Evolutionary conservation across 495 filamentous ascomycete genomes (phyloP).

Genomic region (Penicillium robsamsonii): DNA sequence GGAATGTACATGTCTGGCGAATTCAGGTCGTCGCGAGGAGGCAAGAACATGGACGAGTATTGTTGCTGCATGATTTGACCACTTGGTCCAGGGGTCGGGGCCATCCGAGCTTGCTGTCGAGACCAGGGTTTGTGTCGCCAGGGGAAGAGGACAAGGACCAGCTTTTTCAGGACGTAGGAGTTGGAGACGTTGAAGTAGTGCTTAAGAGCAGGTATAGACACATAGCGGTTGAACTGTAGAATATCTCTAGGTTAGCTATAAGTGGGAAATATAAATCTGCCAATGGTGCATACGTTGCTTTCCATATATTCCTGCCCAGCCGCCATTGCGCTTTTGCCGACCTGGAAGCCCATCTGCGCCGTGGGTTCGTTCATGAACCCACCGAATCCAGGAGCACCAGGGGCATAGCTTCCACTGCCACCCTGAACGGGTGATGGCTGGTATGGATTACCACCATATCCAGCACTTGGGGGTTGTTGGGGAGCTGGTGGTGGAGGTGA

Average conservation of each 20-base stretch:
- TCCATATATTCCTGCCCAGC: slow-evolving; percentile 91
- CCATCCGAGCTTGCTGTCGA: slow-evolving; percentile 59
- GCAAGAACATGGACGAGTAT: slow-evolving; percentile 80
- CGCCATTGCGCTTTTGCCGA: slow-evolving; percentile 85
- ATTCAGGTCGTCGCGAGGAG: slow-evolving; percentile 95
- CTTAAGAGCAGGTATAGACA: slow-evolving; percentile 88
- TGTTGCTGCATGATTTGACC: slow-evolving; percentile 57
- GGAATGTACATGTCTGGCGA: slow-evolving; percentile 99
- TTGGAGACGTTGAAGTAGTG: slow-evolving; percentile 98
- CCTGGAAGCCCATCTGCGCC: slow-evolving; percentile 93
- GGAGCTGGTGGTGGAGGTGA: slow-evolving; percentile 85
- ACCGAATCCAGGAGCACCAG: slow-evolving; percentile 62
- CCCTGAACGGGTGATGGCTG: slow-evolving; percentile 51
- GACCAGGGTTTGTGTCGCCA: slow-evolving; percentile 98
- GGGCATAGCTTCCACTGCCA: slow-evolving; percentile 54
- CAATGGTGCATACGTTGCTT: slow-evolving; percentile 63
- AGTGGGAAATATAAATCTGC: background rate
- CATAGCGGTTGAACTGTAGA: slow-evolving; percentile 80
- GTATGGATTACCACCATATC: slow-evolving; percentile 72
- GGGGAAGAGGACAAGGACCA: slow-evolving; percentile 89
- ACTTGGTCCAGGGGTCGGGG: slow-evolving; percentile 55
- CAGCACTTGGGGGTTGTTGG: slow-evolving; percentile 65
- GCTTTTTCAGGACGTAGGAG: slow-evolving; percentile 79
- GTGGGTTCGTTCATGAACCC: slow-evolving; percentile 94
- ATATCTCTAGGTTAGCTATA: slow-evolving; percentile 16